Evolutionary conservation across 352 stramenopile genomes (phyloP), one percentile per base, ranked within the genome.

Genomic region (Peronospora tabacina): DNA sequence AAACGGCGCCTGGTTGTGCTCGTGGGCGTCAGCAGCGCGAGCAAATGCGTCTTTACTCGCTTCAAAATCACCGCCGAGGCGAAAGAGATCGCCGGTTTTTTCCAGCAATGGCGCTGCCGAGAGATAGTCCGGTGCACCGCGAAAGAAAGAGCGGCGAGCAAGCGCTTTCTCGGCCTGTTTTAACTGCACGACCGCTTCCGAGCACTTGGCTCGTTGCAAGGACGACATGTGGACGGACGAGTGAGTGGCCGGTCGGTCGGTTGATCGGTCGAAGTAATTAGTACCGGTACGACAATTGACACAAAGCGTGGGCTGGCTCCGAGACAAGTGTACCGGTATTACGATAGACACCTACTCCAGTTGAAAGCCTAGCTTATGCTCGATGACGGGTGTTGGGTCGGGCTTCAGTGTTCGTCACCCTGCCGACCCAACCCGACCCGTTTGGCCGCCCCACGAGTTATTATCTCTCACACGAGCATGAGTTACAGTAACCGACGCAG

Each of bases 1-100:
- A 59, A 89, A 91, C 15, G 63, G 63, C 49, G 74, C 81, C 22
- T 83, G 71, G 44, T 86, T 91, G 54, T 88, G 78, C 49, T 75
- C 55, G 53, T 89, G 81, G 15, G 78, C 75, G 17, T 65, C 60
- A 12, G 81, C 77, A 40, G 72, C 77, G 45, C 78, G 69, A 15
- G 52, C 49, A 49, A 82, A 89, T 17, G 73, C 63, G 30, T 62
- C 59, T 49, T 85, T 84, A 48, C 73, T 76, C 43, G 59, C 56
- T 7, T 87, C 81, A 6, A 77, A 72, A 47, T 87, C 81, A 7
- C 72, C 71, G 1, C 70, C 75, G 5, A 79, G 63, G 30, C 78
- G 81, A 59, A 69, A 91, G 22, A 70, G 66, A 46, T 91, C 81
- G 13, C 71, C 81, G 22, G 81, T 77, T 52, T 82, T 84, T 52